Conservation (phyloP, 2,329 filamentous ascomycete species). For the Fusarium sterilihyphosum region DNA sequence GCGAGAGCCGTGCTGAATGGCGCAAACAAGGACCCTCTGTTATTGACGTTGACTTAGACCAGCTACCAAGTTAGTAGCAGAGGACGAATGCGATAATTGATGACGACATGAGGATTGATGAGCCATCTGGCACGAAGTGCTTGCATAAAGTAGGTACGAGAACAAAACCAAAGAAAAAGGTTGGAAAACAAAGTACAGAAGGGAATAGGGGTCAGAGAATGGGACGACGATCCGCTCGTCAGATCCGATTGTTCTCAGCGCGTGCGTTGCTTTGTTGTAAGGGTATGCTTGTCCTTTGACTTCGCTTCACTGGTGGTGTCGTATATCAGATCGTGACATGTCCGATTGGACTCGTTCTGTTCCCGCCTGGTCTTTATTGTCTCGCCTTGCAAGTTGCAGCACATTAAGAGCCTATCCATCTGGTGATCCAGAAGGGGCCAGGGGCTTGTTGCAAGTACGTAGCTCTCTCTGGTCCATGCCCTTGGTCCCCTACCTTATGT, state of each 20-base stretch:
- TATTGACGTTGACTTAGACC: background rate
- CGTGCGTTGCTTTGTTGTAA: constrained; percentile 25
- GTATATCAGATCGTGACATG: constrained; percentile 6
- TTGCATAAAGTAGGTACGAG: background rate
- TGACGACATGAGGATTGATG: constrained; percentile 20
- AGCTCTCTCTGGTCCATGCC: constrained; percentile 14
- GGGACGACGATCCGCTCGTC: constrained; percentile 11
- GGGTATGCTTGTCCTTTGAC: constrained; percentile 22
- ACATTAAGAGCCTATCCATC: constrained; percentile 17
- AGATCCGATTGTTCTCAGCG: constrained; percentile 22
- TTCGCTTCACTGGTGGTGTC: constrained; percentile 1
- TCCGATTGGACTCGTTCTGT: constrained; percentile 15
- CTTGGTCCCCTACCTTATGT: constrained; percentile 3
- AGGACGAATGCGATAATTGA: constrained; percentile 5
- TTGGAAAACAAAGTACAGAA: background rate
- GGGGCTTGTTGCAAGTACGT: constrained; percentile 2
- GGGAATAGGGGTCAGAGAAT: constrained; percentile 22
- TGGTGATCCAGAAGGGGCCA: constrained; percentile 7
- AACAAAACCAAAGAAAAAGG: background rate
- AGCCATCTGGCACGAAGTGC: constrained; percentile 9
- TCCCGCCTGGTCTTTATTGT: background rate
- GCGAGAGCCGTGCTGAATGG: constrained; percentile 10
- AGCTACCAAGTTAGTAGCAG: background rate
- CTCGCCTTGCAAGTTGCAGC: background rate
- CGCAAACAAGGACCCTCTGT: constrained; percentile 14